phyloP scores from a whole-genome alignment of 495 filamentous ascomycete genomes.

The Podospora tetraspora region DNA sequence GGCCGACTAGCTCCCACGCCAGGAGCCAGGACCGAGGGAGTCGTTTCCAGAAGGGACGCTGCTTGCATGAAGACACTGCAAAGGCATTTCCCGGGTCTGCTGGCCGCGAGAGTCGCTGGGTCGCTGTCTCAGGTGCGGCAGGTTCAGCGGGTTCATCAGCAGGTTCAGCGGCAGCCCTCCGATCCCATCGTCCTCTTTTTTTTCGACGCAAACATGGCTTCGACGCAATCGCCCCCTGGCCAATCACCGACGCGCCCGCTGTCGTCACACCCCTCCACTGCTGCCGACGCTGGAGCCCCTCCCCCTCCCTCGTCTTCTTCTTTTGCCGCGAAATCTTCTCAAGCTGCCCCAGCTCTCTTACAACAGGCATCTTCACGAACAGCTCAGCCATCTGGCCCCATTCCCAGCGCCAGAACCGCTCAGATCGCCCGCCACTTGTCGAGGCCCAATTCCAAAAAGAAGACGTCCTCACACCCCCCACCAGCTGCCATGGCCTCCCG shows the following conservation, averaged over 20 bases:
- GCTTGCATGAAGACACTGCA: not conserved
- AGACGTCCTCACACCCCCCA: slow-evolving; percentile 14
- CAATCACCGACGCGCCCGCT: slow-evolving; percentile 31
- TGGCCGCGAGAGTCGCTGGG: not conserved
- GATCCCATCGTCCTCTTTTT: not conserved
- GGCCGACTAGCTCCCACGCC: not conserved
- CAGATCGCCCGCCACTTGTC: slow-evolving; percentile 55
- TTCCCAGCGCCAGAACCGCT: slow-evolving; percentile 43
- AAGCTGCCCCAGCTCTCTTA: slow-evolving; percentile 17
- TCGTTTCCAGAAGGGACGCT: not conserved
- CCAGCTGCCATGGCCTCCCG: slow-evolving; percentile 47
- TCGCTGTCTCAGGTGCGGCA: slow-evolving; percentile 7
- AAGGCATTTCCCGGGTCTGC: not conserved
- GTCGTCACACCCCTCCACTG: slow-evolving; percentile 28
- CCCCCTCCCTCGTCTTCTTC: slow-evolving; percentile 33
- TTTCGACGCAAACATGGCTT: slow-evolving; percentile 14
- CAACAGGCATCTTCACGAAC: slow-evolving; percentile 24
- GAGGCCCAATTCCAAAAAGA: slow-evolving; percentile 25
- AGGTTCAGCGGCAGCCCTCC: slow-evolving; percentile 11
- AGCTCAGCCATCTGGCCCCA: slow-evolving; percentile 30
- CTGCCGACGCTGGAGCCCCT: slow-evolving; percentile 28
- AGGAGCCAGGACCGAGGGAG: not conserved
- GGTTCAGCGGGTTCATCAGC: slow-evolving; percentile 1
- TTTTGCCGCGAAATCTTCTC: slow-evolving; percentile 21
- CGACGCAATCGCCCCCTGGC: slow-evolving; percentile 17